Base-by-base conservation (phyloP, 257 asterid species). In the Cruciata laevipes region DNA sequence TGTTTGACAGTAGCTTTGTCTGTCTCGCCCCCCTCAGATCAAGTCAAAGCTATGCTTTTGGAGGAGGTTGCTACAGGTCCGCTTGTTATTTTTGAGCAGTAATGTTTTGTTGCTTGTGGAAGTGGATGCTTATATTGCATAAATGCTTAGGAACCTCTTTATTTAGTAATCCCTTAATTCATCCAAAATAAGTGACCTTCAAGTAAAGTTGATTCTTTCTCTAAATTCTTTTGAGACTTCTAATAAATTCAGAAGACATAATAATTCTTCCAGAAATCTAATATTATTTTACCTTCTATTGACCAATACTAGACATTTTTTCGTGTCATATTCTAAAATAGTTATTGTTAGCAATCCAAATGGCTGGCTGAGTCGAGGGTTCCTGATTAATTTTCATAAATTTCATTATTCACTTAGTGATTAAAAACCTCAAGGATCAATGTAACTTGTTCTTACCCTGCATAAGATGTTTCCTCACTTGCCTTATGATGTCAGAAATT, bases 1-100 rank as follows among this genome's bases (percentile, higher is more conserved):
- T 92, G 96, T 83, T 83, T 89, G 82, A 83, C 83, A 44, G 73
- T 82, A 58, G 97, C 96, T 72, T 76, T 92, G 62, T 87, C 97
- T 20, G 86, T 81, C 58, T 78, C 95, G 71, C 94, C 96, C 3
- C 73, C 96, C 70, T 87, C 92, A 57, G 64, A 63, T 24, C 67
- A 74, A 73, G 83, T 92, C 71, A 82, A 80, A 77, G 78, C 76
- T 70, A 83, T 87, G 95, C 89, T 89, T 74, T 73, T 79, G 69
- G 84, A 69, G 71, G 97, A 92, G 85, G 73, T 77, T 61, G 76
- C 87, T 27, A 67, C 74, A 82, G 98, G 98, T 92, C 69, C 56
- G 84, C 72, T 66, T 37, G 33, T 25, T 59, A 42, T 57, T 25
- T 57, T 57, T 14, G 55, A 16, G 51, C 17, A 57, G 32, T 65